Percentiles rank a stretch among this genome's conserved stretches.
phyloP scores from a whole-genome alignment of 108 stramenopile species.

The Skeletonema tropicum region DNA sequence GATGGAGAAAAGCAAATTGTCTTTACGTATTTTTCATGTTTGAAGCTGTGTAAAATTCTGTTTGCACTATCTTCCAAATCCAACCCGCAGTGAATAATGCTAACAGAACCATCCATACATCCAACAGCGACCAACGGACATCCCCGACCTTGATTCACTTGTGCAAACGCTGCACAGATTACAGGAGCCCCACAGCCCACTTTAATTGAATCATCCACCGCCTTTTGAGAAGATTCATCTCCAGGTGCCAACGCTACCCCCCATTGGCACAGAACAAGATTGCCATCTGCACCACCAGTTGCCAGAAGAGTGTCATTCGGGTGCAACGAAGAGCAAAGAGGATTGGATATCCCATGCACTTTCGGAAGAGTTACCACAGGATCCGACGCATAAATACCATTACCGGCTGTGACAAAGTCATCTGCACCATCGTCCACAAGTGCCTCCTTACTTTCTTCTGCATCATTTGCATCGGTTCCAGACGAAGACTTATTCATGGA shows the following conservation, averaged over 20 bases:
- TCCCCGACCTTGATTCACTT: conserved; percentile 19
- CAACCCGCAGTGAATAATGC: conserved; percentile 50
- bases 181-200: conserved; percentile 74
- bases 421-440: conserved; percentile 36
- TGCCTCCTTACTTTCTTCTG: conserved; percentile 21
- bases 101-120: conserved; percentile 79
- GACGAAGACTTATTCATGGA: conserved; percentile 15
- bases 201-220: conserved; percentile 44
- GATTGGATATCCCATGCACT: conserved; percentile 68
- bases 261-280: conserved; percentile 62
- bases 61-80: conserved; percentile 9
- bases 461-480: neutral
- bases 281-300: conserved; percentile 80
- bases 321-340: conserved; percentile 68
- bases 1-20: conserved; percentile 67
- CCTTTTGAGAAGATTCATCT: conserved; percentile 38
- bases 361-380: conserved; percentile 55
- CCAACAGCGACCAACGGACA: conserved; percentile 70
- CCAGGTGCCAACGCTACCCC: conserved; percentile 57
- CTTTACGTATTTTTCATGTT: conserved; percentile 76
- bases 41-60: conserved; percentile 36
- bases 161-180: conserved; percentile 72
- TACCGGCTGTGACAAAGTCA: conserved; percentile 75
- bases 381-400: conserved; percentile 58
- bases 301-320: conserved; percentile 70